These are phyloP conservation scores for Pythium myriotylum DNA, from an alignment of 352 stramenopile species.

Conservation along the genomic window DNA sequence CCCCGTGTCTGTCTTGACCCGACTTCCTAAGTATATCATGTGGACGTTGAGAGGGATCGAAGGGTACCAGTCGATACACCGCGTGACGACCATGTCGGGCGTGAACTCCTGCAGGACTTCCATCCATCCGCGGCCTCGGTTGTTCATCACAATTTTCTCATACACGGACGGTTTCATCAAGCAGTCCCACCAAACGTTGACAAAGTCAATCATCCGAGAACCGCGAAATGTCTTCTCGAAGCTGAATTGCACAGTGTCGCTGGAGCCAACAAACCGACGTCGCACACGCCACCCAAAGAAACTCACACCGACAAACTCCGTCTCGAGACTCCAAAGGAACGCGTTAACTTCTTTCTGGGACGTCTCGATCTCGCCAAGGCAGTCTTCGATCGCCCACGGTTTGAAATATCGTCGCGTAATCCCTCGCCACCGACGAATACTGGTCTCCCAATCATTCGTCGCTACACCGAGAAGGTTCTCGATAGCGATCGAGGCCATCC, in stretches of 20 bases:
- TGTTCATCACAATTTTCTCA: background rate
- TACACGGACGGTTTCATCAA: background rate
- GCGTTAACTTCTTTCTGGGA: no score
- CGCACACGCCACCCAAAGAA: conserved; percentile 4
- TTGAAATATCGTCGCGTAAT: no score
- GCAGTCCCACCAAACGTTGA: background rate
- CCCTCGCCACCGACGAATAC: no score
- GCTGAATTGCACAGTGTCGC: background rate
- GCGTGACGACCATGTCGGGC: background rate
- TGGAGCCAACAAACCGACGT: background rate
- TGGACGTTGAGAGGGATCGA: background rate
- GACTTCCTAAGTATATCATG: conserved; percentile 1
- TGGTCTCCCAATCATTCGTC: background rate
- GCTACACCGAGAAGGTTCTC: no score
- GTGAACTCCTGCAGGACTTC: background rate
- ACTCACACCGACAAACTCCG: no score
- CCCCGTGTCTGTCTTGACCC: background rate
- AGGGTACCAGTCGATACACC: background rate
- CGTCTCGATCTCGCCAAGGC: no score
- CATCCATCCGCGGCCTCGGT: background rate
- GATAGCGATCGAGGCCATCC: no score
- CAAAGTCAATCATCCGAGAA: background rate
- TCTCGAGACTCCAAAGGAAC: no score
- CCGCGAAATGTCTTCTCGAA: conserved; percentile 2
- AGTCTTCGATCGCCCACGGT: no score